Conservation (phyloP, 2,329 filamentous ascomycete genomes). For the Nothopassalora personata region DNA sequence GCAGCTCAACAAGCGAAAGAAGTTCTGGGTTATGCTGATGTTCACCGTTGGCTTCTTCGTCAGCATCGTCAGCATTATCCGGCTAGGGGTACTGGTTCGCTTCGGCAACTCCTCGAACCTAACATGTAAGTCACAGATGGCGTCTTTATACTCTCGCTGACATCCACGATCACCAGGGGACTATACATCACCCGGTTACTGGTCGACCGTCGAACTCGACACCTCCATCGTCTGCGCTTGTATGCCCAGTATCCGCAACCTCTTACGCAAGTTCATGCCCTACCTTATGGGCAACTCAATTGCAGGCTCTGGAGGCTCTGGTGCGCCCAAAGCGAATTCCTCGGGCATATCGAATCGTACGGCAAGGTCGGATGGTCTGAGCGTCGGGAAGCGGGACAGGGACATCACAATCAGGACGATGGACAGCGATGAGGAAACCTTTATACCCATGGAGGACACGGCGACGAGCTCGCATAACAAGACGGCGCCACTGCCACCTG, state of each 20-base stretch:
- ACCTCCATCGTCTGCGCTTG: conserved; percentile 5
- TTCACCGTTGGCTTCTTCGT: conserved; percentile 11
- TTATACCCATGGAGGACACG: conserved; percentile 10
- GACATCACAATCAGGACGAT: conserved; percentile 8
- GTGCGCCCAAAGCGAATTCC: not conserved
- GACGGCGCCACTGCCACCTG: not conserved
- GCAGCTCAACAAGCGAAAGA: conserved; percentile 11
- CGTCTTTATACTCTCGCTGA: not conserved
- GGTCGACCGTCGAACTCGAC: conserved; percentile 6
- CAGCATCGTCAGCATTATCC: conserved; percentile 14
- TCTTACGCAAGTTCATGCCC: not conserved
- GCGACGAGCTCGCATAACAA: not conserved
- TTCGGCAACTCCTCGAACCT: conserved; percentile 9
- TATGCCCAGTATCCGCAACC: conserved; percentile 9
- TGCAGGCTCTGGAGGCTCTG: not conserved
- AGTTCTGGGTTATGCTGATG: conserved; percentile 13
- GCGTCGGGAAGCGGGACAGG: not conserved
- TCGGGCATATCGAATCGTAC: conserved; percentile 3
- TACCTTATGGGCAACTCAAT: not conserved
- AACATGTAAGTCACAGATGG: conserved; percentile 5
- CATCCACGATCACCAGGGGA: not conserved
- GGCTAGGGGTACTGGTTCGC: conserved; percentile 9
- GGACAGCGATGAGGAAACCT: conserved; percentile 12
- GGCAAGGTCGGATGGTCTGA: not conserved
- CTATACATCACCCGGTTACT: not conserved